Evolutionary conservation across 2,329 filamentous ascomycete genomes (phyloP), one percentile per base, ranked within the genome.

Genomic region (Xylariales sp.): DNA sequence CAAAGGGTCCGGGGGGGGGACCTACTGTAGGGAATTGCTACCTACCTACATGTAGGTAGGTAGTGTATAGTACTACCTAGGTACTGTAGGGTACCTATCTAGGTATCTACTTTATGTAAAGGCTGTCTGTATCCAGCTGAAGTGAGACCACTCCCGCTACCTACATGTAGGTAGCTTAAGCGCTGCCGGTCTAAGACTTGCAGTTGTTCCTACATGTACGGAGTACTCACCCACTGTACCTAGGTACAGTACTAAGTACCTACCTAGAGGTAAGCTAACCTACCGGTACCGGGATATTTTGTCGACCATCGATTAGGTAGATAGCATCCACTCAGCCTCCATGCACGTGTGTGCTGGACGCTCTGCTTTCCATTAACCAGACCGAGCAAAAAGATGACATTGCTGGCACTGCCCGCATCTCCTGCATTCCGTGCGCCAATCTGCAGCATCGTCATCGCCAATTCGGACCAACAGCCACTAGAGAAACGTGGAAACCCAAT

Each of bases 331-430:
- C 64, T 62, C 60, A 52, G 60, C 59, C 56, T 34, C 61, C n/a
- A 61, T 63, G 67, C 64, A 67, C 18, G 56, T 62, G 61, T 69
- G 64, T 48, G 65, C 52, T 67, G 67, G 67, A 49, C 18, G 43
- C 46, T 58, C 59, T 56, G 43, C 9, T 43, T 30, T 36, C 59
- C 62, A 66, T 56, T 66, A 45, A 49, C 55, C 34, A 55, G 65
- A 67, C 65, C 65, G 65, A 67, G 28, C 7, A 28, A 50, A 43
- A 43, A 64, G 49, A 60, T 46, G 58, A 58, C 30, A 45, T n/a
- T 30, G 41, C 55, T 64, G 61, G 67, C 64, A 69, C 60, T 69
- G 64, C 67, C 60, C 57, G 56, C 64, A 60, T 50, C 54, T 57
- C 56, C 50, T 64, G 62, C 62, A 68, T 50, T 18, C 60, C 62